phyloP scores from a whole-genome alignment of 179 eudicot genomes.

The Carnegiea gigantea region DNA sequence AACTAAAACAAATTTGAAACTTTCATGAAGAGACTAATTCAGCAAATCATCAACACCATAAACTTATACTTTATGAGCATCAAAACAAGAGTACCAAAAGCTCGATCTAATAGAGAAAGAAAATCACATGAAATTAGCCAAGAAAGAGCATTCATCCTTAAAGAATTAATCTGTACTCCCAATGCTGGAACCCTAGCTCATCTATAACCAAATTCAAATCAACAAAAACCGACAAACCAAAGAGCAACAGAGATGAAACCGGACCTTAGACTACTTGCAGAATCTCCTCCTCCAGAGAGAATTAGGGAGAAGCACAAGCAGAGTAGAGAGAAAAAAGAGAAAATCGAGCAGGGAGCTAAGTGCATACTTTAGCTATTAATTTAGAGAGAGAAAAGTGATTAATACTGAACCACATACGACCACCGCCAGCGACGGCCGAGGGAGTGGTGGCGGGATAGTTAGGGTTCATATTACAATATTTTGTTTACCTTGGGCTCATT shows the following conservation, averaged over 20 bases:
- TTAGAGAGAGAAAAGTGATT: neutral
- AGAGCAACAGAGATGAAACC: neutral
- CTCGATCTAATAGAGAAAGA: neutral
- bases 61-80: neutral
- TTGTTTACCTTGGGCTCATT: no score
- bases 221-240: neutral
- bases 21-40: neutral
- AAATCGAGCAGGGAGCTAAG: neutral
- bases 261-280: neutral
- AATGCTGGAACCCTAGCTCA: neutral
- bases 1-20: neutral
- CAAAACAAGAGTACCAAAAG: neutral
- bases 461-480: neutral
- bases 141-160: neutral
- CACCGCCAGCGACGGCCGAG: neutral
- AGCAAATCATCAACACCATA: neutral
- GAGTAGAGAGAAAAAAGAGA: neutral
- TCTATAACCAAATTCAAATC: neutral
- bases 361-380: neutral
- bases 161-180: neutral
- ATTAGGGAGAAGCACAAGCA: neutral
- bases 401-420: neutral
- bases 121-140: neutral
- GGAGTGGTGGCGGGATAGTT: neutral
- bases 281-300: neutral